A percentile compares a stretch with the other conserved stretches of the same genome.
phyloP scores from a whole-genome alignment of 1,139 yeast species.

The Eremothecium gossypii region DNA sequence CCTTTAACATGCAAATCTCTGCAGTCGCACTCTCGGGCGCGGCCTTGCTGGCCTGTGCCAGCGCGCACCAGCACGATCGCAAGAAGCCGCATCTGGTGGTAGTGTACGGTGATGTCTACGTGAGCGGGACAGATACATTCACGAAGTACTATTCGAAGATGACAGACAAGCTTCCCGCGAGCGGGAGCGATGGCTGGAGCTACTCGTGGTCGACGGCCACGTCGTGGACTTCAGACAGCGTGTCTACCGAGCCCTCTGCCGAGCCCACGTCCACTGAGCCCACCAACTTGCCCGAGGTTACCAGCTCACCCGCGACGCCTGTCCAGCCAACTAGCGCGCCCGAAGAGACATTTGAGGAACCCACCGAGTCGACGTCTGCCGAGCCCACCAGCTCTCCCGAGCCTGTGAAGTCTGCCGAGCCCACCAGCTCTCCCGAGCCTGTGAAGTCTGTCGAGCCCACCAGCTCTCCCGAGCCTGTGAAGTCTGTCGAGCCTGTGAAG shows the following conservation, averaged over 20 bases:
- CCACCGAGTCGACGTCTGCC: background rate
- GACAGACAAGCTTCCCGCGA: background rate
- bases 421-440: background rate
- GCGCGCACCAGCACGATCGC: background rate
- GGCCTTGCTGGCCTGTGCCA: background rate
- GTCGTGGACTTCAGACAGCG: background rate
- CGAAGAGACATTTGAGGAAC: background rate
- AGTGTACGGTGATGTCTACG: background rate
- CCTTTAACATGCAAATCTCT: background rate
- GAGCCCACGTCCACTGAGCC: background rate
- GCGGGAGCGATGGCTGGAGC: too few relatives aligned
- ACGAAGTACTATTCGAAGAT: background rate
- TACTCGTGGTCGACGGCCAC: too few relatives aligned
- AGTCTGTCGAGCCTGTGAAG: conserved; percentile 9
- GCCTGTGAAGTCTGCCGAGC: background rate
- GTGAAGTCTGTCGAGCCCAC: too few relatives aligned
- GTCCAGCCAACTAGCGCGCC: background rate
- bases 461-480: background rate
- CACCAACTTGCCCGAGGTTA: background rate
- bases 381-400: background rate
- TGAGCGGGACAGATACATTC: background rate
- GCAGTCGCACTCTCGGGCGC: background rate
- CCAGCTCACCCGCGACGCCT: background rate
- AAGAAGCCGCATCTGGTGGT: background rate
- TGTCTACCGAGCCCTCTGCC: background rate